These are phyloP conservation scores for Pseudocercospora fijiensis DNA, from an alignment of 2,329 filamentous ascomycete species.

Conservation along the genomic window DNA sequence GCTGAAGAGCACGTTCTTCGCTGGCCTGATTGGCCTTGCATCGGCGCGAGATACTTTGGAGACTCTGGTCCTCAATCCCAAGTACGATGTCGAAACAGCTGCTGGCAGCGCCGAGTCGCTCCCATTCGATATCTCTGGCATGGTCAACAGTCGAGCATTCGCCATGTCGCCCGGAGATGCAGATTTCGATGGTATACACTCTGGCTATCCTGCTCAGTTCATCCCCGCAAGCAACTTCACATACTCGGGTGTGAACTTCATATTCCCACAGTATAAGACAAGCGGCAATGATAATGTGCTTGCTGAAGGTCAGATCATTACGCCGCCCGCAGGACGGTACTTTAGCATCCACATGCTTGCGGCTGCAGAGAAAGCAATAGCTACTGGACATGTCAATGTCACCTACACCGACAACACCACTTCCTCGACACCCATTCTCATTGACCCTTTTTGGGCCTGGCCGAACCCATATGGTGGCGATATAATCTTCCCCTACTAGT, in stretches of 20 bases:
- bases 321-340: slow-evolving; percentile 38
- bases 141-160: slow-evolving; percentile 42
- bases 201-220: slow-evolving; percentile 42
- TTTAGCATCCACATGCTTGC: slow-evolving; percentile 44
- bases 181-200: slow-evolving; percentile 39
- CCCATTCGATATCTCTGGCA: slow-evolving; percentile 29
- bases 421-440: slow-evolving; percentile 36
- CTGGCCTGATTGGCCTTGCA: slow-evolving; percentile 17
- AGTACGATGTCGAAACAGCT: slow-evolving; percentile 27
- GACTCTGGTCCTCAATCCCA: slow-evolving; percentile 33
- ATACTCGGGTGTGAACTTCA: slow-evolving; percentile 42
- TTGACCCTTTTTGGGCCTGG: slow-evolving; percentile 43
- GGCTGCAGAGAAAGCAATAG: slow-evolving; percentile 43
- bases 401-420: slow-evolving; percentile 43
- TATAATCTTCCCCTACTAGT: slow-evolving; percentile 42
- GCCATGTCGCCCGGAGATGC: slow-evolving; percentile 40
- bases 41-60: slow-evolving; percentile 27
- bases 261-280: slow-evolving; percentile 40
- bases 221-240: slow-evolving; percentile 39
- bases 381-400: slow-evolving; percentile 41
- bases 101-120: slow-evolving; percentile 26
- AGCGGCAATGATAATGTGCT: slow-evolving; percentile 43
- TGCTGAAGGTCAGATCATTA: slow-evolving; percentile 39
- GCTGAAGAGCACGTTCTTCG: not conserved
- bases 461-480: slow-evolving; percentile 45